A percentile compares a stretch with the other conserved stretches of the same genome.
These are phyloP conservation scores for Ogataea angusta DNA, from an alignment of 805 yeast genomes.

Conservation along the genomic window DNA sequence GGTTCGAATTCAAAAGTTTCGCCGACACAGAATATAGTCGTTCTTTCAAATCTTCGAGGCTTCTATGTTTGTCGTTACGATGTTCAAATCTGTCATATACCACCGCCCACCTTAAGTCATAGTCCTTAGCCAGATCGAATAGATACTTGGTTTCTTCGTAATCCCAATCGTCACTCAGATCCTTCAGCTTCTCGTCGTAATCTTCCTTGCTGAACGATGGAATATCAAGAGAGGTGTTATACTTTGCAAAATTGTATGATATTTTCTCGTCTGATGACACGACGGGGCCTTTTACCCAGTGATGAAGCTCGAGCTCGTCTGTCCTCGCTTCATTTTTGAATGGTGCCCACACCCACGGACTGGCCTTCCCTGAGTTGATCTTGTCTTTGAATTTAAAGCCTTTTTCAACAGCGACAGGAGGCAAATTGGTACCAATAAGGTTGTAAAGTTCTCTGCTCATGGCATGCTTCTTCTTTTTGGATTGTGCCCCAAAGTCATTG, in stretches of 20 bases:
- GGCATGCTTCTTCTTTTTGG: slow-evolving; percentile 46
- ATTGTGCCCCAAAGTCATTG: slow-evolving; percentile 23
- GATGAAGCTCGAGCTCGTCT: slow-evolving; percentile 55
- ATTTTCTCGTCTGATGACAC: slow-evolving; percentile 34
- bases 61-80: slow-evolving; percentile 42
- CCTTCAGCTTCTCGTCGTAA: slow-evolving; percentile 45
- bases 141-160: slow-evolving; percentile 75
- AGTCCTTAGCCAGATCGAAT: slow-evolving; percentile 61
- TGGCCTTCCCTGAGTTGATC: slow-evolving; percentile 57
- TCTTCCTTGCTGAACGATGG: slow-evolving; percentile 67
- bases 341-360: slow-evolving; percentile 76
- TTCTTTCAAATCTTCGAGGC: slow-evolving; percentile 78
- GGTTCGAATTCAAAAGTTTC: slow-evolving; percentile 40
- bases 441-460: slow-evolving; percentile 88
- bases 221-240: slow-evolving; percentile 62
- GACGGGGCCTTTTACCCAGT: slow-evolving; percentile 77
- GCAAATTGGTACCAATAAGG: slow-evolving; percentile 86
- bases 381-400: slow-evolving; percentile 58
- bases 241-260: slow-evolving; percentile 72
- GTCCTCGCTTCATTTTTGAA: slow-evolving; percentile 56
- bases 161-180: slow-evolving; percentile 48
- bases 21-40: slow-evolving; percentile 72
- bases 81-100: slow-evolving; percentile 58
- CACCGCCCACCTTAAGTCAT: slow-evolving; percentile 68
- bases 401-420: slow-evolving; percentile 65